Evolutionary conservation across 768 basidiomycete genomes (phyloP), one percentile per base, ranked within the genome.

Genomic region (Sporobolomyces roseus): DNA sequence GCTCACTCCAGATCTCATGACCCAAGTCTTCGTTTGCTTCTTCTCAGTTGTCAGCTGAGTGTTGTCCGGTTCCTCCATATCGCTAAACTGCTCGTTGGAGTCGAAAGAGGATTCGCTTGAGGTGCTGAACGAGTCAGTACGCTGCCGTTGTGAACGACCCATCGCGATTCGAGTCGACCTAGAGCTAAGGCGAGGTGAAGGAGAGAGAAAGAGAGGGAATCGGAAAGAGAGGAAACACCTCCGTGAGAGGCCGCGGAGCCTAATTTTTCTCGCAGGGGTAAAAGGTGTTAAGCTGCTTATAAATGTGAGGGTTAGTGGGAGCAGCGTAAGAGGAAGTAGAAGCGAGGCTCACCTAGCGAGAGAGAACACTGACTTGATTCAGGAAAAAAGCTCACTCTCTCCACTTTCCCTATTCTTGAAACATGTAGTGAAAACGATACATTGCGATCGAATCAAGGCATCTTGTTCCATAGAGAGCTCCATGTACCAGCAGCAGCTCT

Each of bases 1-100:
- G 45, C 56, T 58, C 16, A 58, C 56, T 30, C 56, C 56, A 10
- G 56, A 58, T n/a, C 56, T 41, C 56, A 58, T 58, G 3, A 45
- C 41, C 56, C 56, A 58, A 2, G 25, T 21, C 41, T 33, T 43
- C 29, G 43, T 58, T 17, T 45, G 6, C 27, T 41, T 16, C 56
- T 19, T 58, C 5, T 16, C 38, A n/a, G n/a, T n/a, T n/a, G n/a
- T n/a, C 25, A 25, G 23, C 27, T 45, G 41, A 23, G 14, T 38
- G 6, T 23, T 4, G 12, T 55, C 41, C 3, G 38, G 4, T 8
- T 58, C 56, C 21, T 58, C 56, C 14, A 58, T n/a, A 45, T 58
- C 56, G 29, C 56, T 58, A 3, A 58, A 35, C 19, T 58, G 23
- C 29, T 58, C 56, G 29, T 58, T 29, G 4, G 56, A 58, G 19